Evolutionary conservation across 2,329 filamentous ascomycete genomes (phyloP), one percentile per base, ranked within the genome.

Genomic region (Tolypocladium sp.): DNA sequence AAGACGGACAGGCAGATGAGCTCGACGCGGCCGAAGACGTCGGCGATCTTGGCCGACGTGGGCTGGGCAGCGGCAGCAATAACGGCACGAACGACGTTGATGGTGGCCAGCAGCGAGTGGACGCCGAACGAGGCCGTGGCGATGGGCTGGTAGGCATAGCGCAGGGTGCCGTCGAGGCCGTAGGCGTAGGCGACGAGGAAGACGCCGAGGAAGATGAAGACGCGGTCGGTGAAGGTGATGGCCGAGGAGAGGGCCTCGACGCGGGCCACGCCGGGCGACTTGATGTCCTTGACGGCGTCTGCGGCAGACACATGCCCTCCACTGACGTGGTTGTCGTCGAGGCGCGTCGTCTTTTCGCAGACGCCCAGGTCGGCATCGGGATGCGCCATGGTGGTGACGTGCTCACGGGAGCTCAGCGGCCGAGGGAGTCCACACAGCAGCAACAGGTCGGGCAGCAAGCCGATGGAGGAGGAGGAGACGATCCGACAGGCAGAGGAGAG

Each of bases 151-250:
- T 82, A 84, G 8, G 77, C 76, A 62, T 77, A 79, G 17, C 84
- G 78, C 51, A 86, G 74, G 1, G 76, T 81, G 30, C 81, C 81
- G 62, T 87, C 84, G 27, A 87, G 75, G 2, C 82, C 81, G 67
- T 88, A 89, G 40, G 79, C 82, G 68, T 87, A 89, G 13, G 84
- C 81, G 57, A 88, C 73, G 38, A 88, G 68, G 68, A 88, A 88
- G 62, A 88, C 75, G 30, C 83, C 77, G 12, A 81, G 66, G 70
- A 88, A 87, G 68, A 89, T 78, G 61, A 77, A 75, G 60, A 82
- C 63, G 37, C 82, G 82, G 67, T 87, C 82, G 17, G 64, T 60
- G 4, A 71, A 62, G 22, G 79, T 83, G 42, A 87, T 77, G 62
- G 82, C 77, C 10, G 76, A 70, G 8, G 79, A 72, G 54, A 87